Conservation (phyloP, 768 basidiomycete genomes). For the Lactarius quietus region DNA sequence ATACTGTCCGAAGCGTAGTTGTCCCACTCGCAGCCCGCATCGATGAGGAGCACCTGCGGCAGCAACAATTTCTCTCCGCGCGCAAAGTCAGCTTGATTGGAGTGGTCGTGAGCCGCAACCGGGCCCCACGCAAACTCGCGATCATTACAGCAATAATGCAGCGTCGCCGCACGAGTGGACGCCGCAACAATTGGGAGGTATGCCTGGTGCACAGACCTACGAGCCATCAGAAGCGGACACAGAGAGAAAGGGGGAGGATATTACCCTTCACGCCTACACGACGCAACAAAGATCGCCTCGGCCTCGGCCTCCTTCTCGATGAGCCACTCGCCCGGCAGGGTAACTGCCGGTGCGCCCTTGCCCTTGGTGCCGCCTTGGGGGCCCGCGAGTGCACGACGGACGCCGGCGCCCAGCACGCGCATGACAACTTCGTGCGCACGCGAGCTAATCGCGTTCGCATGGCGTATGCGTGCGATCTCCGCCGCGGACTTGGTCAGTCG, state of each 20-base stretch:
- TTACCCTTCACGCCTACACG: slow-evolving; percentile 84
- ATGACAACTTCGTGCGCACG: slow-evolving; percentile 90
- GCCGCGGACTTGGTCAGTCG: slow-evolving; percentile 71
- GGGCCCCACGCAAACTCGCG: slow-evolving; percentile 85
- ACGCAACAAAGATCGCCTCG: slow-evolving; percentile 89
- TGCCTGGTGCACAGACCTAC: slow-evolving; percentile 78
- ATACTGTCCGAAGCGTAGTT: slow-evolving; percentile 64
- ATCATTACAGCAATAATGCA: slow-evolving; percentile 96
- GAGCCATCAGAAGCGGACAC: neutral
- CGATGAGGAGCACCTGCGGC: slow-evolving; percentile 82
- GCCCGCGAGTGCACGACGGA: slow-evolving; percentile 36
- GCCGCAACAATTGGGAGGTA: slow-evolving; percentile 93
- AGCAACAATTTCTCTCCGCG: slow-evolving; percentile 41
- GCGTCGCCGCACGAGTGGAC: slow-evolving; percentile 78
- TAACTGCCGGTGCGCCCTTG: slow-evolving; percentile 40
- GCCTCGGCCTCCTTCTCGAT: slow-evolving; percentile 93
- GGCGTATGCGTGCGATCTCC: slow-evolving; percentile 73
- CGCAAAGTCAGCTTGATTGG: slow-evolving; percentile 48
- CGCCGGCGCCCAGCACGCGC: slow-evolving; percentile 79
- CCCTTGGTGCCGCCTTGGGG: slow-evolving; percentile 34
- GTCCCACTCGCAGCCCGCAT: slow-evolving; percentile 90
- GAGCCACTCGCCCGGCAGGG: slow-evolving; percentile 78
- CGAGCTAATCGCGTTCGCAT: slow-evolving; percentile 83
- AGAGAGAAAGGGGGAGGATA: neutral
- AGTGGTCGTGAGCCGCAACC: slow-evolving; percentile 49